These are phyloP conservation scores for Xylariaceae sp. DNA, from an alignment of 2,329 filamentous ascomycete genomes.

Conservation along the genomic window DNA sequence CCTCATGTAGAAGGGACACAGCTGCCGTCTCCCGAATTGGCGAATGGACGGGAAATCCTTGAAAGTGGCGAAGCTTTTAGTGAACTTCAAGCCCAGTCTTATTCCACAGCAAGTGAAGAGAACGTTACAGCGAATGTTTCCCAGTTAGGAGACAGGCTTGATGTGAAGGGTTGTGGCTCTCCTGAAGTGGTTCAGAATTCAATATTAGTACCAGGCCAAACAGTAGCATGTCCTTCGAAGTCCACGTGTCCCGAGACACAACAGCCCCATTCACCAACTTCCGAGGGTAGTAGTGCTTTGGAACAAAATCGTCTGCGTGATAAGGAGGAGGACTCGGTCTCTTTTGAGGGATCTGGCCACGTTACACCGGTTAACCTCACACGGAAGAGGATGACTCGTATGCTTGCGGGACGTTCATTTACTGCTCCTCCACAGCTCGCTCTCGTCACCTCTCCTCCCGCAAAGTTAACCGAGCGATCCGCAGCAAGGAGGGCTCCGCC, in stretches of 20 bases:
- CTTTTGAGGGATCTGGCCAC: constrained; percentile 39
- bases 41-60: too few species aligned
- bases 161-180: background rate
- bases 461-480: constrained; percentile 33
- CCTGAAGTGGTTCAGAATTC: background rate
- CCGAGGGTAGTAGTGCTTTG: background rate
- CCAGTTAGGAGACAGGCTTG: background rate
- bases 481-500: constrained; percentile 28
- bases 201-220: background rate
- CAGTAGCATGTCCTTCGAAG: background rate
- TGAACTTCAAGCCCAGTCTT: background rate
- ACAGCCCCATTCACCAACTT: background rate
- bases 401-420: constrained; percentile 43
- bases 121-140: background rate
- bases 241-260: background rate
- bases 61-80: background rate
- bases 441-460: constrained; percentile 49
- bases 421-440: constrained; percentile 50
- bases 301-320: constrained; percentile 6
- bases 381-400: constrained; percentile 39
- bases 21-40: background rate
- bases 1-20: background rate
- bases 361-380: constrained; percentile 37
- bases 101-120: background rate
- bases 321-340: constrained; percentile 30